Evolutionary conservation across 345 rosid genomes (phyloP).

Genomic region (Acer saccharum): DNA sequence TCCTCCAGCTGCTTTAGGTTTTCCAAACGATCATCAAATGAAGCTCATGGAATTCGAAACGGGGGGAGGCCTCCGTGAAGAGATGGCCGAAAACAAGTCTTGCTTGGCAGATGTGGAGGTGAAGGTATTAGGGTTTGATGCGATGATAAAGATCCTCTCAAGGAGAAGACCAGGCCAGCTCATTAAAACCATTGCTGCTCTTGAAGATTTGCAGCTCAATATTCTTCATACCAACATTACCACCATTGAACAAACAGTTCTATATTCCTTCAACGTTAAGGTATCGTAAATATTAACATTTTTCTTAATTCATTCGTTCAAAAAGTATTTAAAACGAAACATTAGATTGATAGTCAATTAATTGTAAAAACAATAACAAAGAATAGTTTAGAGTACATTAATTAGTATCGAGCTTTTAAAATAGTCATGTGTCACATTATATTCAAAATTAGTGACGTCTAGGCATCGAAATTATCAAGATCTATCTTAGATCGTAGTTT

Average conservation of each 20-base stretch:
- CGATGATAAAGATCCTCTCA: slow-evolving; percentile 87
- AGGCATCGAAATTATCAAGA: no score
- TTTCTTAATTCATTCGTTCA: no score
- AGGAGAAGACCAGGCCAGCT: slow-evolving; percentile 93
- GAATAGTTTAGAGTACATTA: no score
- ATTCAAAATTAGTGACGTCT: no score
- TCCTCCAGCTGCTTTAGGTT: slow-evolving; percentile 23
- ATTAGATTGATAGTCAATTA: no score
- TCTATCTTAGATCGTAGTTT: no score
- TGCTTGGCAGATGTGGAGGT: slow-evolving; percentile 90
- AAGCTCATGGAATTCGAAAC: slow-evolving; percentile 45
- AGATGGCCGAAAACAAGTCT: slow-evolving; percentile 85
- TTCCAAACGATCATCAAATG: slow-evolving; percentile 42
- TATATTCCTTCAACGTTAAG: slow-evolving; percentile 94
- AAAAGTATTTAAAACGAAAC: no score
- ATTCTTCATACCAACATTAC: slow-evolving; percentile 93
- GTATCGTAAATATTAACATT: slow-evolving; percentile 28
- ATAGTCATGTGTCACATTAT: no score
- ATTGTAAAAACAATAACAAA: no score
- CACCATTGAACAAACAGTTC: slow-evolving; percentile 93
- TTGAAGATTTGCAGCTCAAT: slow-evolving; percentile 86
- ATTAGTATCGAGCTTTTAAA: no score
- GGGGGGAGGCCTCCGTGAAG: slow-evolving; percentile 46
- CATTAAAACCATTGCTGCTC: slow-evolving; percentile 80
- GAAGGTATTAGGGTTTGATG: slow-evolving; percentile 87